Base-by-base conservation (phyloP, 805 yeast species). In the Metschnikowia vanudenii region DNA sequence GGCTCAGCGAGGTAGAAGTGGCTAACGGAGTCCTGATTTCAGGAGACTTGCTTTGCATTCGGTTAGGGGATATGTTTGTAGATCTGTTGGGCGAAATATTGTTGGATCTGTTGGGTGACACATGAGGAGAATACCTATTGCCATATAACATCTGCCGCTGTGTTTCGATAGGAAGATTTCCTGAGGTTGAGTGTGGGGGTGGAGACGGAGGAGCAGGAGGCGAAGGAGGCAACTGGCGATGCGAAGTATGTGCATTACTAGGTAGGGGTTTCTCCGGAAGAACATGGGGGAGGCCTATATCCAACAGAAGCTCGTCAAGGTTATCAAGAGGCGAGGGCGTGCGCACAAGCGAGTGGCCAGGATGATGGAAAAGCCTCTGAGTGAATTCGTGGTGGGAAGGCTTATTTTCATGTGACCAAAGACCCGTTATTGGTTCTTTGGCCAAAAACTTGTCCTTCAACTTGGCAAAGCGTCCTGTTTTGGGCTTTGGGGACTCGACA, bases 381-480 rank as follows among this genome's bases (percentile, higher is more conserved):
- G 12, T 33, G 12, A 13, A 3, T 6, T 9, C 11, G 29, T 11
- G 11, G 11, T 8, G 29, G 4, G 34, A 3, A 12, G 22, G 5
- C 17, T 32, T 46, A 17, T 17, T 24, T 7, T 52, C 51, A 14
- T 33, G 30, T 2, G 49, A 43, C 68, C 68, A 65, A 8, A 65
- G 41, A 7, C 54, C 47, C 5, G 63, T 51, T 34, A 68, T 61
- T 14, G 72, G 66, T 39, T 71, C 74, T 51, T 63, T 68, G 18
- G 65, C 54, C 41, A 60, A 61, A 46, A 71, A 65, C 50, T 62
- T 66, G 31, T 48, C 53, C 46, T 61, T 69, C 39, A 71, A 52
- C 53, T 65, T 67, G 41, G 57, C 53, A 43, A 71, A 61, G 33
- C 63, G 66, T 16, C 60, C 46, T n/a, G 53, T 49, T 36, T 59